Evolutionary conservation across 1,284 basidiomycete genomes (phyloP).

Genomic region (Rhodotorula sp.): DNA sequence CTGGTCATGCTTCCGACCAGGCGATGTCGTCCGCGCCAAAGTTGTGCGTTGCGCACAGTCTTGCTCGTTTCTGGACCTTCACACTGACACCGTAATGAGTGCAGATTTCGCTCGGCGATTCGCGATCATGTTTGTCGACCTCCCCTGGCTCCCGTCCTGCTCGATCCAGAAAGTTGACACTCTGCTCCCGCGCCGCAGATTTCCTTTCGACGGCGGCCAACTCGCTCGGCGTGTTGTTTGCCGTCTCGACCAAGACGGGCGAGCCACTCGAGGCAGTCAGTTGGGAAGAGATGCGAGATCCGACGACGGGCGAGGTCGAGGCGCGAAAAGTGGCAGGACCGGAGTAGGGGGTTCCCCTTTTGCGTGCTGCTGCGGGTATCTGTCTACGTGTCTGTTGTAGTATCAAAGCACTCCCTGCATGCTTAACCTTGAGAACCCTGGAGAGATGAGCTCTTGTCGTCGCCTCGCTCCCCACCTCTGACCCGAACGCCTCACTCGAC

Average conservation of each 20-base stretch:
- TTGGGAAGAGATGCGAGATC: constrained; percentile 90
- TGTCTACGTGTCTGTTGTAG: constrained; percentile 5
- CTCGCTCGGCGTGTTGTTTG: constrained; percentile 87
- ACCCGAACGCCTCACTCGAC: not conserved
- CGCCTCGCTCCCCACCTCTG: not conserved
- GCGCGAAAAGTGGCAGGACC: constrained; percentile 88
- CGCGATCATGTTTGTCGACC: constrained; percentile 43
- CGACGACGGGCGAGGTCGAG: constrained; percentile 74
- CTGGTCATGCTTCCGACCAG: constrained; percentile 89
- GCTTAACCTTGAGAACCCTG: too few species aligned
- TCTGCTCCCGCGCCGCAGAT: constrained; percentile 58
- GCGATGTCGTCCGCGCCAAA: constrained; percentile 88
- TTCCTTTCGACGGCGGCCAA: constrained; percentile 89
- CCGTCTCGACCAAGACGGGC: constrained; percentile 73
- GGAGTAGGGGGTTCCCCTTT: constrained; percentile 9
- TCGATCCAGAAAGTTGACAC: not conserved
- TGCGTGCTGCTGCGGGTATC: not conserved
- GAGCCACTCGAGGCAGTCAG: constrained; percentile 77
- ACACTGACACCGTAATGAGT: not conserved
- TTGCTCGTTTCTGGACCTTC: not conserved
- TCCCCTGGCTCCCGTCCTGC: not conserved
- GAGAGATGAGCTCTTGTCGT: too few species aligned
- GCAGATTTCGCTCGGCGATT: constrained; percentile 51
- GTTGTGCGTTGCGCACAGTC: constrained; percentile 64
- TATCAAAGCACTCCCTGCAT: not conserved